phyloP scores from a whole-genome alignment of 306 rosid species.

The Rubus idaeus region DNA sequence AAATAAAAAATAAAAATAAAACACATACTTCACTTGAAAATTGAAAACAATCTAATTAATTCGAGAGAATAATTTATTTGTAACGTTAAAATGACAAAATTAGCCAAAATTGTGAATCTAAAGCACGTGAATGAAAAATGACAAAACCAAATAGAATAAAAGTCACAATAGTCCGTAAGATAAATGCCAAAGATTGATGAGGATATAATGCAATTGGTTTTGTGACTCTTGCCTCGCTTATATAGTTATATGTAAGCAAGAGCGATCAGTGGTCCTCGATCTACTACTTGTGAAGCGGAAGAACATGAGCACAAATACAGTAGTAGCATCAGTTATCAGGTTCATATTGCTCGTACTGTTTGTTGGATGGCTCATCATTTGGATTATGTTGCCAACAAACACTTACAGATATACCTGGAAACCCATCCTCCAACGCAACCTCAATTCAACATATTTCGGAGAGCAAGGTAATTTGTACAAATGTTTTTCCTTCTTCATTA shows the following conservation, averaged over 20 bases:
- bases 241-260: background rate
- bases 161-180: background rate
- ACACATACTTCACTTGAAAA: too few species aligned
- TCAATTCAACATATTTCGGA: slow-evolving; percentile 52
- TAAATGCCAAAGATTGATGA: background rate
- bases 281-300: background rate
- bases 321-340: slow-evolving; percentile 16
- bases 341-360: slow-evolving; percentile 35
- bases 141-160: background rate
- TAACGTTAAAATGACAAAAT: too few species aligned
- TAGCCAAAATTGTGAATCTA: too few species aligned
- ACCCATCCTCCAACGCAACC: slow-evolving; percentile 30
- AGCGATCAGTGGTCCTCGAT: background rate
- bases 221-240: background rate
- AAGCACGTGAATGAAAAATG: too few species aligned
- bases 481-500: background rate
- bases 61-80: too few species aligned
- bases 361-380: slow-evolving; percentile 49
- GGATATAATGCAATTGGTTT: background rate
- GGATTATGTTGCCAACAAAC: slow-evolving; percentile 57
- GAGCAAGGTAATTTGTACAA: slow-evolving; percentile 43
- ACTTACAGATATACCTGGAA: slow-evolving; percentile 39
- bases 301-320: background rate
- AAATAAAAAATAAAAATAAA: too few species aligned
- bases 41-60: too few species aligned